phyloP scores from a whole-genome alignment of 1,284 basidiomycete species.

The Phlebopus sp. region DNA sequence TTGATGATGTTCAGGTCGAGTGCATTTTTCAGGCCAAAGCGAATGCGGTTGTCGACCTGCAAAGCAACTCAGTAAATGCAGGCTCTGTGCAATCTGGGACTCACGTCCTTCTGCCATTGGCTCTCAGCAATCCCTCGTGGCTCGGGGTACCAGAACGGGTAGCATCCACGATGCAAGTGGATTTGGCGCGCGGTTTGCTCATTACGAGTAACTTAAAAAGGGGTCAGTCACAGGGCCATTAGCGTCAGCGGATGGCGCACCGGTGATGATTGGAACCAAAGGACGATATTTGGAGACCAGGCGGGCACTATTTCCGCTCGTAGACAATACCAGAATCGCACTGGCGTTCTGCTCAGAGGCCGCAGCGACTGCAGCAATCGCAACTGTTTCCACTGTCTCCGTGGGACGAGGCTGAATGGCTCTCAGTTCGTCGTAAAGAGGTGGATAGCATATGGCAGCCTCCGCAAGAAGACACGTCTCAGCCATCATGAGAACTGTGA shows the following conservation, averaged over 20 bases:
- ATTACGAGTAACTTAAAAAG: slow-evolving; percentile 82
- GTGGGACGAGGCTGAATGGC: slow-evolving; percentile 81
- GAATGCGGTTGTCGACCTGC: slow-evolving; percentile 84
- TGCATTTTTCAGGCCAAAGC: slow-evolving; percentile 89
- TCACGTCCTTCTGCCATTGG: slow-evolving; percentile 98
- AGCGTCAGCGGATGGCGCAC: slow-evolving; percentile 40
- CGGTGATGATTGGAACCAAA: slow-evolving; percentile 89
- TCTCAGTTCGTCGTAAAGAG: slow-evolving; percentile 87
- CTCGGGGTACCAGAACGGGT: slow-evolving; percentile 96
- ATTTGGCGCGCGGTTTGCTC: slow-evolving; percentile 95
- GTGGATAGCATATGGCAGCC: slow-evolving; percentile 89
- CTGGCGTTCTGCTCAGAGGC: slow-evolving; percentile 92
- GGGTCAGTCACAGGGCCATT: slow-evolving; percentile 4
- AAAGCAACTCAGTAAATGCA: slow-evolving; percentile 1
- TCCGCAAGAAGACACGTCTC: slow-evolving; percentile 96
- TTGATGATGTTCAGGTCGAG: slow-evolving; percentile 86
- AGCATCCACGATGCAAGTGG: slow-evolving; percentile 95
- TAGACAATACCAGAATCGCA: slow-evolving; percentile 95
- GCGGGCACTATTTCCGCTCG: slow-evolving; percentile 94
- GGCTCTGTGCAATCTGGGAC: slow-evolving; percentile 21
- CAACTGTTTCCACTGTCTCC: slow-evolving; percentile 90
- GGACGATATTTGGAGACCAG: slow-evolving; percentile 98
- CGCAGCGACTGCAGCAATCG: slow-evolving; percentile 91
- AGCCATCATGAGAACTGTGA: slow-evolving; percentile 93
- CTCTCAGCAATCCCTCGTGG: slow-evolving; percentile 82